Evolutionary conservation across 352 stramenopile species (phyloP).

Genomic region (Globisporangium cederbergense): DNA sequence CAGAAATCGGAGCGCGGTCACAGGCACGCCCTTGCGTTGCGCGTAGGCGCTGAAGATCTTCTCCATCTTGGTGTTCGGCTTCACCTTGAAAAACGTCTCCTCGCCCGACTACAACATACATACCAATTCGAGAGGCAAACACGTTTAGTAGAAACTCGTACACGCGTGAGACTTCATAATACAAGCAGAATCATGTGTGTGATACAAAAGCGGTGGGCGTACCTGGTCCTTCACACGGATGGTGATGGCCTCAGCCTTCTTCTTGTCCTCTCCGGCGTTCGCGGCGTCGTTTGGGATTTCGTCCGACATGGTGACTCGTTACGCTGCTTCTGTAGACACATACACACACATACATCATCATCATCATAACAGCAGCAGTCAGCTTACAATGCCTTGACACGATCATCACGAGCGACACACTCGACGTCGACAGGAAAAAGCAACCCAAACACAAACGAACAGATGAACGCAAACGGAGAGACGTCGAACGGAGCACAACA

Average conservation of each 20-base stretch:
- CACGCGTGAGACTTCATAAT: too few relatives aligned
- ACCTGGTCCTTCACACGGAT: conserved; percentile 88
- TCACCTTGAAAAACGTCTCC: conserved; percentile 99
- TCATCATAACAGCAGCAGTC: too few relatives aligned
- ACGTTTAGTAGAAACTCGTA: too few relatives aligned
- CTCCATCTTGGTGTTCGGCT: conserved; percentile 98
- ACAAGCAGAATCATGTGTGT: too few relatives aligned
- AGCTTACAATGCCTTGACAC: background rate
- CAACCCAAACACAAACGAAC: background rate
- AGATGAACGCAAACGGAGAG: background rate
- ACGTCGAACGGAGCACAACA: background rate
- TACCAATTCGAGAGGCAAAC: too few relatives aligned
- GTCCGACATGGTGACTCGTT: conserved; percentile 44
- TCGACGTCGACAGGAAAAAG: background rate
- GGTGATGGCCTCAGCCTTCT: conserved; percentile 85
- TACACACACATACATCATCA: background rate
- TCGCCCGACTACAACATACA: conserved; percentile 66
- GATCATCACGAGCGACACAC: background rate
- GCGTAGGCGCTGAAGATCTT: conserved; percentile 98
- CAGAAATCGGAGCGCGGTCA: conserved; percentile 91
- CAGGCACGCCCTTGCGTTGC: conserved; percentile 91
- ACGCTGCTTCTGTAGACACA: background rate
- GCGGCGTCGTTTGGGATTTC: conserved; percentile 44
- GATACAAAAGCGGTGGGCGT: background rate
- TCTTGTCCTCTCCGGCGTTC: conserved; percentile 71